Evolutionary conservation across 192 early-diverging fungal species (phyloP).

Genomic region (Entomortierella beljakovae): DNA sequence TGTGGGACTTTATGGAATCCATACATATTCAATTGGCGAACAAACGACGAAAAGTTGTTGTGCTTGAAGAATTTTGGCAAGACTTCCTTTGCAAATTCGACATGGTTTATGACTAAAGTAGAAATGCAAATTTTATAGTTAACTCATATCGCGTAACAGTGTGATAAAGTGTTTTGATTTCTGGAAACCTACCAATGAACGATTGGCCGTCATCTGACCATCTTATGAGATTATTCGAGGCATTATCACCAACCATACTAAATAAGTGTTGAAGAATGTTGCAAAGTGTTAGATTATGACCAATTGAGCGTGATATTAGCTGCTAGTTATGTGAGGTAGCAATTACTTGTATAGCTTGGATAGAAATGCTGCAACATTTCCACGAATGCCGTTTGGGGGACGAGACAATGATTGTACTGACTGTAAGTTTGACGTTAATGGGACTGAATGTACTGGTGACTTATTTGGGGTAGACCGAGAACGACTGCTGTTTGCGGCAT

Average conservation of each 20-base stretch:
- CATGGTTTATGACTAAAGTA: conserved; percentile 70
- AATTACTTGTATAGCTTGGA: conserved; percentile 46
- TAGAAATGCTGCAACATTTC: conserved; percentile 32
- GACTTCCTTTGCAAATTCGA: conserved; percentile 85
- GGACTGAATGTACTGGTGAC: not conserved
- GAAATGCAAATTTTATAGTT: not conserved
- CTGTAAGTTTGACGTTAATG: conserved; percentile 3
- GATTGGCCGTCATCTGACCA: conserved; percentile 91
- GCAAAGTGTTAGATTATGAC: not conserved
- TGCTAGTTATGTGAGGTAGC: not conserved
- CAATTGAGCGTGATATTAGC: not conserved
- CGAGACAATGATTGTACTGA: conserved; percentile 33
- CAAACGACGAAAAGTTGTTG: conserved; percentile 91
- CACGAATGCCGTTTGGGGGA: conserved; percentile 15
- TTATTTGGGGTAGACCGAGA: not conserved
- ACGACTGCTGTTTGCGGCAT: not conserved
- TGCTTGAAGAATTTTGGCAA: conserved; percentile 93
- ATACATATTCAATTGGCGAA: conserved; percentile 96
- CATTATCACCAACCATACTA: conserved; percentile 91
- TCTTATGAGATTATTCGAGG: conserved; percentile 83
- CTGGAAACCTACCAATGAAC: conserved; percentile 71
- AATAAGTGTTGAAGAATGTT: not conserved
- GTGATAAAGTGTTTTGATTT: not conserved
- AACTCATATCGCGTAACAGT: not conserved
- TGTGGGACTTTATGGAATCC: conserved; percentile 98